These are phyloP conservation scores for Hanseniaspora meyeri DNA, from an alignment of 805 yeast genomes.

Conservation along the genomic window DNA sequence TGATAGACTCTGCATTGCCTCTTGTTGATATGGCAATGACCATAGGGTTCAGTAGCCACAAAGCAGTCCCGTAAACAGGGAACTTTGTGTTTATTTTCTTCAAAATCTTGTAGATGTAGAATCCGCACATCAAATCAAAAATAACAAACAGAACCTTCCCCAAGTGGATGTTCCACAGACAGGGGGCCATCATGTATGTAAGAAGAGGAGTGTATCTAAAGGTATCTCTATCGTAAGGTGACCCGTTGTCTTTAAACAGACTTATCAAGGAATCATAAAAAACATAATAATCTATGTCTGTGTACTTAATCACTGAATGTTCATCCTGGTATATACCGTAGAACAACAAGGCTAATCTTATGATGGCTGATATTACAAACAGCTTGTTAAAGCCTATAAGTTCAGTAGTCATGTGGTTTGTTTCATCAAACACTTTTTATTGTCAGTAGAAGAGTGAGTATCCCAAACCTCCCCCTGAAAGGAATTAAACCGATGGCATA, in stretches of 20 bases:
- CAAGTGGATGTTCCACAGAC: slow-evolving; percentile 44
- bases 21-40: slow-evolving; percentile 84
- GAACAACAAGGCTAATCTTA: slow-evolving; percentile 51
- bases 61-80: slow-evolving; percentile 31
- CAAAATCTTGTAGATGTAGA: slow-evolving; percentile 30
- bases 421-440: too few relatives aligned
- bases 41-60: slow-evolving; percentile 93
- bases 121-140: slow-evolving; percentile 75
- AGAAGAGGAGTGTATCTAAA: slow-evolving; percentile 87
- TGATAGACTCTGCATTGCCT: slow-evolving; percentile 83
- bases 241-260: slow-evolving; percentile 24
- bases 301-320: slow-evolving; percentile 66
- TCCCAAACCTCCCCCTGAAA: too few relatives aligned
- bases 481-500: neutral
- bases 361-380: slow-evolving; percentile 19
- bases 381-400: slow-evolving; percentile 13
- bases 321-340: slow-evolving; percentile 85
- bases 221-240: slow-evolving; percentile 79
- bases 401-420: neutral
- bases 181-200: slow-evolving; percentile 73
- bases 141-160: slow-evolving; percentile 70
- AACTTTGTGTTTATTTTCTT: neutral
- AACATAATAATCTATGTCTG: slow-evolving; percentile 89
- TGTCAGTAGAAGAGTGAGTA: too few relatives aligned
- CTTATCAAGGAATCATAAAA: slow-evolving; percentile 83